These are phyloP conservation scores for Podaxis pistillaris DNA, from an alignment of 768 basidiomycete genomes.

Conservation along the genomic window DNA sequence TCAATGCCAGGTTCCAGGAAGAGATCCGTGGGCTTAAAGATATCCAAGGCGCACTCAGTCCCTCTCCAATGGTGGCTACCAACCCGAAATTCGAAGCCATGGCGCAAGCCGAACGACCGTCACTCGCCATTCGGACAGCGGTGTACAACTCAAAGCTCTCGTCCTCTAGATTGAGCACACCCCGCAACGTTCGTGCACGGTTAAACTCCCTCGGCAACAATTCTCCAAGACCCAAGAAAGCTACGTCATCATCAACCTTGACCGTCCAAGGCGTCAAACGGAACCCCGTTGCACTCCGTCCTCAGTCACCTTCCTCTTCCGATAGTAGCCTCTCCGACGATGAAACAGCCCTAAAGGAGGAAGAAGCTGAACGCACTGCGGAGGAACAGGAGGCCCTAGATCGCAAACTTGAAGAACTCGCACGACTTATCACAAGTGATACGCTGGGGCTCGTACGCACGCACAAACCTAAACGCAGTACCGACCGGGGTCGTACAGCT, in stretches of 20 bases:
- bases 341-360: constrained; percentile 54
- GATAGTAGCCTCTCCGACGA: constrained; percentile 57
- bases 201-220: constrained; percentile 65
- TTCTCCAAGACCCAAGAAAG: constrained; percentile 51
- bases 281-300: constrained; percentile 35
- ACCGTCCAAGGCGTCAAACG: constrained; percentile 58
- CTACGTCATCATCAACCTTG: constrained; percentile 68
- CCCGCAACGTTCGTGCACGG: constrained; percentile 66
- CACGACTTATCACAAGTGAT: constrained; percentile 73
- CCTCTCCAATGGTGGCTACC: constrained; percentile 33
- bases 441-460: constrained; percentile 64
- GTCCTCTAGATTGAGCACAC: constrained; percentile 49
- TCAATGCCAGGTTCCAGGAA: constrained; percentile 82
- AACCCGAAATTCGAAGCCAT: constrained; percentile 23
- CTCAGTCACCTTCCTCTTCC: constrained; percentile 52
- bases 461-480: constrained; percentile 28
- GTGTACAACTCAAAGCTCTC: constrained; percentile 34
- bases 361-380: constrained; percentile 63
- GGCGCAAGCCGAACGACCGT: constrained; percentile 29
- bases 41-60: constrained; percentile 60
- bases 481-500: constrained; percentile 43
- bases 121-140: constrained; percentile 25
- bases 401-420: constrained; percentile 65
- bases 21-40: constrained; percentile 79
- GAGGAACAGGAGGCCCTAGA: constrained; percentile 70